phyloP scores from a whole-genome alignment of 345 rosid species.

The Euphorbia tirucalli region DNA sequence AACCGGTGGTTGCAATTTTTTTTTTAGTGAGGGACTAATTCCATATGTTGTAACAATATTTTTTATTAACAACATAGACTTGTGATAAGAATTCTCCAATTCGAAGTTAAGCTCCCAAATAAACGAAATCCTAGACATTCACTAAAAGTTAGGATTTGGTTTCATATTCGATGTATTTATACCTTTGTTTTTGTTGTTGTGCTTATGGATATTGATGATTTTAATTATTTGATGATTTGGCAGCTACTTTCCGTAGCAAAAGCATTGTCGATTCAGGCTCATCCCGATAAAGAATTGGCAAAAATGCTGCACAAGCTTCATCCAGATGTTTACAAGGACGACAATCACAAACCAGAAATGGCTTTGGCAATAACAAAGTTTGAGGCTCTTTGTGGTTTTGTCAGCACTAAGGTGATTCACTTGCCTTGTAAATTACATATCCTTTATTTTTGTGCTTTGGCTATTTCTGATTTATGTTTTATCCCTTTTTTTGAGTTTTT shows the following conservation, averaged over 20 bases:
- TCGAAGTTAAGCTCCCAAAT: too few relatives aligned
- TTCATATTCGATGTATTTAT: too few relatives aligned
- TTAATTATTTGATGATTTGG: neutral
- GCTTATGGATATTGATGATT: neutral
- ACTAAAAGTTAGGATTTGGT: too few relatives aligned
- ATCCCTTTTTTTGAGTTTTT: neutral
- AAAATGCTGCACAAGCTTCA: conserved; percentile 63
- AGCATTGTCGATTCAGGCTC: conserved; percentile 93
- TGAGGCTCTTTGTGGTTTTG: conserved; percentile 90
- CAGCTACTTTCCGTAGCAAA: conserved; percentile 93
- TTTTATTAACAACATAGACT: too few relatives aligned
- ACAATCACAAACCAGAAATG: conserved; percentile 97
- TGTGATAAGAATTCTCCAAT: too few relatives aligned
- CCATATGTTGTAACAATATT: too few relatives aligned
- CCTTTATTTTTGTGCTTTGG: neutral
- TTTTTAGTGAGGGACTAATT: too few relatives aligned
- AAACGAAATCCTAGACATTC: too few relatives aligned
- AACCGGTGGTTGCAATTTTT: too few relatives aligned
- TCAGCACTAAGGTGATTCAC: conserved; percentile 58
- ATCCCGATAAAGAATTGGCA: conserved; percentile 87
- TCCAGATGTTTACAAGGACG: conserved; percentile 81
- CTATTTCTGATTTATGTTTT: neutral
- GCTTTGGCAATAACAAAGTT: conserved; percentile 92
- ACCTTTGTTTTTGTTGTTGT: neutral
- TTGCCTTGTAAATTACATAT: neutral